phyloP scores from a whole-genome alignment of 2,329 filamentous ascomycete species.

The Botrytis squamosa region DNA sequence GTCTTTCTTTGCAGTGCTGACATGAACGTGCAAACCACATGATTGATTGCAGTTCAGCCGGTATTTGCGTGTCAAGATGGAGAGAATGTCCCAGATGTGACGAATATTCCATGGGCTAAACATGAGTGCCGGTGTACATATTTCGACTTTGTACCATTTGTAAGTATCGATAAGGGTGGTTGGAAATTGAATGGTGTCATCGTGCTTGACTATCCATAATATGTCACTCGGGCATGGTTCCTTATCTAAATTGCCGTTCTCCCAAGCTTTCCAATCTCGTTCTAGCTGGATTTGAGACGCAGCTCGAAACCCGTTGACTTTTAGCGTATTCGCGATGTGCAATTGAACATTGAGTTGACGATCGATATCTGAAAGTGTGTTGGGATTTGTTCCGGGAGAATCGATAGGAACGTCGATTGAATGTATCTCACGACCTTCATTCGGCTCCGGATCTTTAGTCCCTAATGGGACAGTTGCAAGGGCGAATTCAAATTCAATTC shows the following conservation, averaged over 20 bases:
- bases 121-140: slow-evolving; percentile 27
- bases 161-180: slow-evolving; percentile 1
- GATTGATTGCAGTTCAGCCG: slow-evolving; percentile 31
- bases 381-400: not conserved
- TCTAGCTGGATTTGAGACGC: slow-evolving; percentile 14
- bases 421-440: slow-evolving; percentile 16
- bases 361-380: slow-evolving; percentile 5
- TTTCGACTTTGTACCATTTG: slow-evolving; percentile 25
- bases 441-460: slow-evolving; percentile 21
- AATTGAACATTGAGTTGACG: slow-evolving; percentile 12
- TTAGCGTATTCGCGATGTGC: slow-evolving; percentile 12
- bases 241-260: not conserved
- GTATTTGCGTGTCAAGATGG: slow-evolving; percentile 25
- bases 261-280: slow-evolving; percentile 2
- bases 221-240: not conserved
- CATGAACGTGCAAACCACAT: slow-evolving; percentile 39
- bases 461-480: slow-evolving; percentile 21
- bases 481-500: slow-evolving; percentile 32
- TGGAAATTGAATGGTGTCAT: slow-evolving; percentile 17
- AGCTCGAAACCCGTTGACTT: not conserved
- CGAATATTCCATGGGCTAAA: slow-evolving; percentile 18
- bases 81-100: slow-evolving; percentile 21
- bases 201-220: slow-evolving; percentile 21
- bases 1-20: slow-evolving; percentile 33
- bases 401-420: slow-evolving; percentile 1